These are phyloP conservation scores for Fusarium pseudograminearum DNA, from an alignment of 2,329 filamentous ascomycete species.

Conservation along the genomic window DNA sequence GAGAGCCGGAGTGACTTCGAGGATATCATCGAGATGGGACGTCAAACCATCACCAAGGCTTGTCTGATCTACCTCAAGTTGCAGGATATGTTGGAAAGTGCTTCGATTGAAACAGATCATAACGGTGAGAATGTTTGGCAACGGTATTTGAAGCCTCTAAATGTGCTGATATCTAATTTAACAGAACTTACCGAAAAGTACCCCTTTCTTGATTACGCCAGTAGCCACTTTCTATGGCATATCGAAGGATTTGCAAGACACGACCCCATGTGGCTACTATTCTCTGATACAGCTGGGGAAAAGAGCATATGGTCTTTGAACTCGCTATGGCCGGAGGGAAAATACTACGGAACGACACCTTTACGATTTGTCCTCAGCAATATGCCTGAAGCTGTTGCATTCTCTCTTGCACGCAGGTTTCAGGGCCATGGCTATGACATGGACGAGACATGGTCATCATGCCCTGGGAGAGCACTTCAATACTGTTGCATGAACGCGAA, in stretches of 20 bases:
- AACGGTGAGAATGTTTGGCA: accelerated
- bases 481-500: neutral
- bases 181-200: neutral
- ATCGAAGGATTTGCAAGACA: neutral
- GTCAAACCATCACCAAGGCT: neutral
- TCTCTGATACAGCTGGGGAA: neutral
- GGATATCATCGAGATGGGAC: neutral
- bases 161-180: neutral
- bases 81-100: neutral
- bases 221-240: neutral
- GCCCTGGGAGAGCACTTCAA: neutral
- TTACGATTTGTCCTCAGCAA: neutral
- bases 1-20: neutral
- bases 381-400: neutral
- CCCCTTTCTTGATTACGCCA: neutral
- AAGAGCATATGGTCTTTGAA: neutral
- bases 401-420: neutral
- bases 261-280: neutral
- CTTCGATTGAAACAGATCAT: neutral
- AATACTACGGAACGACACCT: neutral
- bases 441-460: neutral
- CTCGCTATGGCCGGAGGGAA: neutral
- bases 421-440: neutral
- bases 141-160: accelerated
- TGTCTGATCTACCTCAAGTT: neutral